Base-by-base conservation (phyloP, 2,329 filamentous ascomycete genomes). In the Colletotrichum noveboracense region DNA sequence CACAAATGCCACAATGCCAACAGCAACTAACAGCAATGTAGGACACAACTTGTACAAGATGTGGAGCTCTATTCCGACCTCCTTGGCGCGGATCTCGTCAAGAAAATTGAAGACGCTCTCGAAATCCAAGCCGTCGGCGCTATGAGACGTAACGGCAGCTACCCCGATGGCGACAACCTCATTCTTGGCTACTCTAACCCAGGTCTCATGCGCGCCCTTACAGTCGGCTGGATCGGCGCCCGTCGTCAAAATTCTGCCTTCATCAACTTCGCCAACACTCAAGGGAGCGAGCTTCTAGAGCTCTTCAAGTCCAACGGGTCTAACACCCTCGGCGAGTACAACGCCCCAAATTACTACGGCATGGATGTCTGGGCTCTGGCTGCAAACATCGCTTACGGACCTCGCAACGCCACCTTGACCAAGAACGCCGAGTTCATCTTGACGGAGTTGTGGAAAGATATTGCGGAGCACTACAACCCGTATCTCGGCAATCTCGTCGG, bases 101-200 rank as follows among this genome's bases (percentile, higher is more conserved):
- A 77, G 8, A 81, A 79, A 9, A 85, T 87, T 60, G 84, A 86
- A 70, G 80, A 83, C 7, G 81, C 82, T 2, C 78, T 87, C 1
- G 83, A 83, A 18, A 80, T 79, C 21, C 82, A 84, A 5, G 85
- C 84, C 6, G 78, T 86, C 16, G 85, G 84, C 6, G 82, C 80
- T 16, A 86, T 86, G 83, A 81, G 85, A 7, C 83, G 85, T 32
- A 86, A 86, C 66, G 85, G 85, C 3, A 83, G 83, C 2, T 85
- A 79, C 52, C 85, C 84, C 0, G 77, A 80, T 16, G 82, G 75
- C 9, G 86, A 88, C 76, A 86, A 86, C 76, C 78, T 85, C 7
- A 83, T 82, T 9, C 76, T 85, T 1, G 85, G 79, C 0, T 87
- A 87, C 77, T 84, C 83, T 0, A 88, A 88, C 76, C 86, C 86